Conservation (phyloP, 768 basidiomycete species). For the Phylloporus arenicola region DNA sequence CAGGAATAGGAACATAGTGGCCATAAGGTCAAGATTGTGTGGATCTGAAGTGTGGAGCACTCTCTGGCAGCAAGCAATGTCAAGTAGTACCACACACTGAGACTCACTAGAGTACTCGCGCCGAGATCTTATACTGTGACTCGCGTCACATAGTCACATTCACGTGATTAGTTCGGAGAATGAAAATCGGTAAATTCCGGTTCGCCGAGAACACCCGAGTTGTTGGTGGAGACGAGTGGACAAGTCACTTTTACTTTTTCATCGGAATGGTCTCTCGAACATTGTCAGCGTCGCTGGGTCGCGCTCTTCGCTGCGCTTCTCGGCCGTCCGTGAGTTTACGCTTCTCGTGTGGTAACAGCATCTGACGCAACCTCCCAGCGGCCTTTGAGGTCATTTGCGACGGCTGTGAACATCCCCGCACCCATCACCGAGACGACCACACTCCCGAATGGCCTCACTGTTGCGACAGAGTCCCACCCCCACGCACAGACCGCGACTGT, state of each 20-base stretch:
- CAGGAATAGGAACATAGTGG: too few relatives aligned
- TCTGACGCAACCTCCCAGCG: slow-evolving; percentile 31
- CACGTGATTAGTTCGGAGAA: slow-evolving; percentile 21
- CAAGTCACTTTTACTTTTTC: slow-evolving; percentile 17
- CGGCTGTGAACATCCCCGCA: slow-evolving; percentile 54
- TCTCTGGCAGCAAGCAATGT: too few relatives aligned
- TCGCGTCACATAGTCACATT: background rate
- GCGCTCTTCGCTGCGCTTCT: slow-evolving; percentile 35
- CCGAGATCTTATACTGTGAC: too few relatives aligned
- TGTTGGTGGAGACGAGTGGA: background rate
- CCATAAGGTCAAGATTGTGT: too few relatives aligned
- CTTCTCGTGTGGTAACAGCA: background rate
- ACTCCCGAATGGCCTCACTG: slow-evolving; percentile 89
- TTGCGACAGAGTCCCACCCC: slow-evolving; percentile 87
- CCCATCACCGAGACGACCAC: slow-evolving; percentile 90
- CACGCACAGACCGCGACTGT: slow-evolving; percentile 97
- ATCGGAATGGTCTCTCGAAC: slow-evolving; percentile 43
- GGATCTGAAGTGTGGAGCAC: too few relatives aligned
- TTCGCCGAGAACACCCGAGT: slow-evolving; percentile 30
- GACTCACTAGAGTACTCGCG: too few relatives aligned
- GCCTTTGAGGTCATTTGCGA: slow-evolving; percentile 67
- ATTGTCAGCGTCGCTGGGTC: slow-evolving; percentile 41
- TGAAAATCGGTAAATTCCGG: slow-evolving; percentile 23
- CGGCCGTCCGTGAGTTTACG: slow-evolving; percentile 32
- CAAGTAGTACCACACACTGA: too few relatives aligned